These are phyloP conservation scores for Coemansia sp. DNA, from an alignment of 192 early-diverging fungal genomes.

Conservation along the genomic window DNA sequence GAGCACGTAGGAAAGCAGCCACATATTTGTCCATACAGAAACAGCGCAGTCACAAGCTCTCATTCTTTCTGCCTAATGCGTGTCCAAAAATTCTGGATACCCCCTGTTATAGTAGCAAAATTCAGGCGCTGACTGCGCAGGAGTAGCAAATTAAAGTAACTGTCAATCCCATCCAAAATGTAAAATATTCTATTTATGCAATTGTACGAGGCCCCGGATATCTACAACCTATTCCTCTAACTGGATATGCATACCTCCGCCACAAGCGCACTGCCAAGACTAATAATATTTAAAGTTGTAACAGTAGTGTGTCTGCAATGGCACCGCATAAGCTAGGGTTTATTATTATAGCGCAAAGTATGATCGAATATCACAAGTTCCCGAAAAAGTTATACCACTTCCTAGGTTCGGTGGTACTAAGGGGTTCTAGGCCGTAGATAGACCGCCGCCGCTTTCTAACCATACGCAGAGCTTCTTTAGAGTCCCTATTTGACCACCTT, in stretches of 20 bases:
- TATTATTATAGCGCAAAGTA: not conserved
- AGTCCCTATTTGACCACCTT: slow-evolving; percentile 24
- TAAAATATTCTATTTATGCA: not conserved
- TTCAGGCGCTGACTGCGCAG: not conserved
- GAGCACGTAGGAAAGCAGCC: not conserved
- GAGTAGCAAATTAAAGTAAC: not conserved
- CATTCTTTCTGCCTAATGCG: not conserved
- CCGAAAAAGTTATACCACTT: slow-evolving; percentile 47
- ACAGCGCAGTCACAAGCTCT: not conserved
- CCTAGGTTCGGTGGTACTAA: slow-evolving; percentile 22
- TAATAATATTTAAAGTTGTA: not conserved
- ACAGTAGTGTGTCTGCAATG: not conserved
- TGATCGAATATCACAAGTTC: slow-evolving; percentile 2
- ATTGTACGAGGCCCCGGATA: not conserved
- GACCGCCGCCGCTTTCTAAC: slow-evolving; percentile 4
- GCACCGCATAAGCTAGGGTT: not conserved
- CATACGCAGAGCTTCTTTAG: slow-evolving; percentile 31
- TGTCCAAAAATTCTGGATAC: not conserved
- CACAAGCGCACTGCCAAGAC: not conserved
- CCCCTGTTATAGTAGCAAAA: not conserved
- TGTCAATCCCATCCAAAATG: not conserved
- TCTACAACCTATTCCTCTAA: not conserved
- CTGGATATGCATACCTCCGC: not conserved
- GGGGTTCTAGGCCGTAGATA: slow-evolving; percentile 12
- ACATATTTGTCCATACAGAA: not conserved